Conservation (phyloP, 192 early-diverging fungal species). For the Entomortierella lignicola region DNA sequence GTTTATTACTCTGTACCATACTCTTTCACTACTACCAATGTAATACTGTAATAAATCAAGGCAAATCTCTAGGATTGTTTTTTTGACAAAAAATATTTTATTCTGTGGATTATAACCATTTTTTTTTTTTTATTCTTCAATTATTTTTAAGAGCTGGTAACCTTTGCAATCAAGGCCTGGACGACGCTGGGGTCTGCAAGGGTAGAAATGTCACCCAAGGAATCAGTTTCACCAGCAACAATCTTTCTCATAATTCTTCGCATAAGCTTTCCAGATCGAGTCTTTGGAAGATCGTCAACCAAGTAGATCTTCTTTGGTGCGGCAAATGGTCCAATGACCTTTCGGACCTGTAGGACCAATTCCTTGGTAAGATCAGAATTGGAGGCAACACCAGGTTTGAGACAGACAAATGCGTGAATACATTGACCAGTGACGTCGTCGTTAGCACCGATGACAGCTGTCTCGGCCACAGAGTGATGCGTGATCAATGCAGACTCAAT, state of each 20-base stretch:
- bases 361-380: constrained; percentile 59
- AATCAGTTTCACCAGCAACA: constrained; percentile 84
- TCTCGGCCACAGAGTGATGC: constrained; percentile 85
- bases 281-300: constrained; percentile 93
- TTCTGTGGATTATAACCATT: neutral
- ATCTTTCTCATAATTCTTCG: constrained; percentile 94
- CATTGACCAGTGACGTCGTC: constrained; percentile 94
- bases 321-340: constrained; percentile 94
- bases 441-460: constrained; percentile 87
- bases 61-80: too few species aligned
- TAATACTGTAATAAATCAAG: too few species aligned
- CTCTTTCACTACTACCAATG: too few species aligned
- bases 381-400: constrained; percentile 67
- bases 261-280: constrained; percentile 97
- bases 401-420: constrained; percentile 86
- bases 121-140: constrained; percentile 4
- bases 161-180: constrained; percentile 37
- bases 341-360: constrained; percentile 80
- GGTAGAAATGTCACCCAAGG: constrained; percentile 90
- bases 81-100: too few species aligned
- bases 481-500: constrained; percentile 90
- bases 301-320: constrained; percentile 88
- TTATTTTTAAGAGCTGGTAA: constrained; percentile 13
- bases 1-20: too few species aligned
- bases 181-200: constrained; percentile 79